Percentiles rank a stretch among this genome's conserved stretches.
These are phyloP conservation scores for Lentinula boryana DNA, from an alignment of 768 basidiomycete genomes.

Conservation along the genomic window DNA sequence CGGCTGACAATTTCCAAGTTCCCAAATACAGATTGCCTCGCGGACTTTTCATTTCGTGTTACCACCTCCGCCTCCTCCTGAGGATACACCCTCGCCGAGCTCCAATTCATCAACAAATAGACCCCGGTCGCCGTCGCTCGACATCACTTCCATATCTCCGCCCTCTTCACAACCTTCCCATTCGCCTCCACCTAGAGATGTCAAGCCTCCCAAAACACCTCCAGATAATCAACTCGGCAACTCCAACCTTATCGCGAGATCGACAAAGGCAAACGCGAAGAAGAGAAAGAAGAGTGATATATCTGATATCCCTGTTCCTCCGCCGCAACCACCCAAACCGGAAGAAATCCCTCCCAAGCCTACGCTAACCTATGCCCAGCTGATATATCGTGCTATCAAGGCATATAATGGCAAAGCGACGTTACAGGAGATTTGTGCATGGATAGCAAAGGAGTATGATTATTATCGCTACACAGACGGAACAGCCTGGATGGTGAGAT, in stretches of 20 bases:
- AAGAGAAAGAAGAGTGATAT: conserved; percentile 67
- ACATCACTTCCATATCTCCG: conserved; percentile 77
- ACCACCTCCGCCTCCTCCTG: conserved; percentile 77
- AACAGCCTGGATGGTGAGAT: conserved; percentile 82
- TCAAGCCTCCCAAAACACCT: conserved; percentile 20
- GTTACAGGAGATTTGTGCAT: conserved; percentile 84
- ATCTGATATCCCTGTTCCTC: conserved; percentile 21
- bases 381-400: conserved; percentile 87
- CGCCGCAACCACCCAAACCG: conserved; percentile 42
- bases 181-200: conserved; percentile 50
- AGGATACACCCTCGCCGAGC: conserved; percentile 77
- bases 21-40: conserved; percentile 95
- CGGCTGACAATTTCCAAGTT: conserved; percentile 39
- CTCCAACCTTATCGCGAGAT: conserved; percentile 51
- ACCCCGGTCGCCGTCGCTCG: conserved; percentile 74
- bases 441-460: conserved; percentile 85
- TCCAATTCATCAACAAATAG: conserved; percentile 65
- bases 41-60: conserved; percentile 96
- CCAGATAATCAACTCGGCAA: conserved; percentile 54
- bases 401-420: conserved; percentile 81
- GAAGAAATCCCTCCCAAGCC: conserved; percentile 87
- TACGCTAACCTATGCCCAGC: conserved; percentile 82
- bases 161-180: conserved; percentile 76
- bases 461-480: conserved; percentile 86
- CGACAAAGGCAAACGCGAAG: conserved; percentile 36